Conservation (phyloP, 805 yeast genomes). For the Ogataea sp. region DNA sequence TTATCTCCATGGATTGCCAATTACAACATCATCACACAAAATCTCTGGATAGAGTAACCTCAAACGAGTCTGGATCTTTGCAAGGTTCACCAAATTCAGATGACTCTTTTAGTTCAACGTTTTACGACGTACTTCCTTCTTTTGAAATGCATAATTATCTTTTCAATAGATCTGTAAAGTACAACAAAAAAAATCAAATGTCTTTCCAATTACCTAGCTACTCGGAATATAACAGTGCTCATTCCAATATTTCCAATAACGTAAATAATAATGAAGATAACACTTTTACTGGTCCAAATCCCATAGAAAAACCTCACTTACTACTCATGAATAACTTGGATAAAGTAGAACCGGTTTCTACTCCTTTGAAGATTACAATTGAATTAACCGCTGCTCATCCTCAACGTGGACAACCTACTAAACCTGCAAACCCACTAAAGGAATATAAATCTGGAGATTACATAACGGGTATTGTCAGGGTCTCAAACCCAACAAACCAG, state of each 20-base stretch:
- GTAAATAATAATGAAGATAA: neutral
- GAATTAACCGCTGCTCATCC: conserved; percentile 37
- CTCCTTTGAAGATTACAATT: conserved; percentile 18
- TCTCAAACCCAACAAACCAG: conserved; percentile 31
- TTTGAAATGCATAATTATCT: conserved; percentile 56
- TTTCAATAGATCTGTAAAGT: conserved; percentile 14
- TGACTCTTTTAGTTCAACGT: too few species aligned
- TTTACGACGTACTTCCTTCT: conserved; percentile 58
- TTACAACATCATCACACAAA: too few species aligned
- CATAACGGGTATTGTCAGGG: conserved; percentile 45
- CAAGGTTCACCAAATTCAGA: neutral
- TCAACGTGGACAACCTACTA: conserved; percentile 5
- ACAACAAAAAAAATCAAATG: neutral
- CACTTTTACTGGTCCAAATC: conserved; percentile 1
- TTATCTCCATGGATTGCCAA: too few species aligned
- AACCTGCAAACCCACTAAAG: conserved; percentile 28
- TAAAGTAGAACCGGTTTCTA: conserved; percentile 13
- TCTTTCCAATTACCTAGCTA: neutral
- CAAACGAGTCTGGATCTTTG: too few species aligned
- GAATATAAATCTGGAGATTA: conserved; percentile 66
- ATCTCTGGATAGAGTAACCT: too few species aligned
- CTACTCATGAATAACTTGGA: conserved; percentile 20
- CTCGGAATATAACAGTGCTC: too few species aligned
- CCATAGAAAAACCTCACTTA: conserved; percentile 13
- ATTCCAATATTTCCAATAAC: too few species aligned